Base-by-base conservation (phyloP, 148 eudicot genomes). In the Agrostemma githago region DNA sequence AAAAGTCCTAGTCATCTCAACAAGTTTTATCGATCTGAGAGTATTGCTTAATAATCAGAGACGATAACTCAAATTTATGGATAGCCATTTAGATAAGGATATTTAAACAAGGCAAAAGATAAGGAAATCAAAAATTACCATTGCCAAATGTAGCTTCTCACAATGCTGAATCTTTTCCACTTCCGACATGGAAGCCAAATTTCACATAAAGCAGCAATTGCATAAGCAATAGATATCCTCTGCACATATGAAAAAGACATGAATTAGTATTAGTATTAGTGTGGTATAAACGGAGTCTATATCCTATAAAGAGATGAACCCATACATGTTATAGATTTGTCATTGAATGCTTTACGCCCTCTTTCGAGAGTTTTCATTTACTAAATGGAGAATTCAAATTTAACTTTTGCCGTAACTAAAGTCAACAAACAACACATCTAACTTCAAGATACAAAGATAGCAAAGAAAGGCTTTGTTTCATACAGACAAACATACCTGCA, bases 191-290 rank as follows among this genome's bases (percentile, higher is more conserved):
- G 88, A 84, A 93, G 89, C 97, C 98, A 93, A 80, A 93, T 93
- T 81, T 89, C 97, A 79, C 91, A 91, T 82, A 88, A 76, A 60
- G 98, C 97, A 68, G 95, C 89, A 20, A 83, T 81, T 48, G 85
- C 63, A 44, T 93, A 93, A 53, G 86, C 94, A 78, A 93, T 82
- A 34, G 98, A 79, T 77, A 93, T 93, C 79, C 98, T 88, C 98
- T 93, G 91, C 72, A 79, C 60, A 70, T 20, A 71, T 39, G 20
- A 26, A 16, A 72, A n/a, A 60, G 66, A 48, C 41, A 43, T 57
- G 38, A 58, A 16, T 72, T 57, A 67, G 16, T 46, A 16, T 72
- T 57, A 67, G 16, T 46, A 65, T 26, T 42, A 61, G 42, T 14
- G 16, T 20, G 5, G 12, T 40, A 17, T 20, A 20, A 54, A 26